A percentile compares a stretch with the other conserved stretches of the same genome.
Evolutionary conservation across 345 rosid species (phyloP).

Genomic region (Citrus trifoliata): DNA sequence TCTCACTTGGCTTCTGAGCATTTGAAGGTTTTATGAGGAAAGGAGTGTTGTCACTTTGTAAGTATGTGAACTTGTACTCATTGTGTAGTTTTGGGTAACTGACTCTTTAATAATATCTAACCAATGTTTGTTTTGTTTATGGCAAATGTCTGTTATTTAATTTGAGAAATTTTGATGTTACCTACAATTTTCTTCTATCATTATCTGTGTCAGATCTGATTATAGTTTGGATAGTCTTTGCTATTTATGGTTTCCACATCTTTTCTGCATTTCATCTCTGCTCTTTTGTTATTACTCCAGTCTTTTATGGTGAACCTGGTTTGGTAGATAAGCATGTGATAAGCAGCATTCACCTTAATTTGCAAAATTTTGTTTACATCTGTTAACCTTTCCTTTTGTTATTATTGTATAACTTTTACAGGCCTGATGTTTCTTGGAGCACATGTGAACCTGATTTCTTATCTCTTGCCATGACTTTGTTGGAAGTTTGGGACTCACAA

Average conservation of each 20-base stretch:
- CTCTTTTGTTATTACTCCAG: not conserved
- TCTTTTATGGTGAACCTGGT: not conserved
- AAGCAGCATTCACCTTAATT: not conserved
- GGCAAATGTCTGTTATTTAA: not conserved
- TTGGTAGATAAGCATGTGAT: not conserved
- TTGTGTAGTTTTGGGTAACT: not conserved
- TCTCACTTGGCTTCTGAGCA: conserved; percentile 17
- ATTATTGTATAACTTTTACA: conserved; percentile 56
- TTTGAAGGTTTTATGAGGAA: conserved; percentile 17
- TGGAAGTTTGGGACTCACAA: conserved; percentile 99
- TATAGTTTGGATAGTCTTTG: not conserved
- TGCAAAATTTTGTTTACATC: conserved; percentile 25
- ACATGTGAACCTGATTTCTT: conserved; percentile 87
- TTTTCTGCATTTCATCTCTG: not conserved
- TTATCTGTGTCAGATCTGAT: conserved; percentile 3
- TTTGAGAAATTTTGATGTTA: not conserved
- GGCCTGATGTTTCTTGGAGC: conserved; percentile 97
- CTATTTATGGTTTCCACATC: not conserved
- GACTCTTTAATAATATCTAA: not conserved
- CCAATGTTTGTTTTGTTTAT: not conserved
- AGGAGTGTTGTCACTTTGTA: conserved; percentile 13
- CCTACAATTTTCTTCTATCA: not conserved
- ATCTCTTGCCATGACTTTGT: conserved; percentile 89
- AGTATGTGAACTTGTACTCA: conserved; percentile 14
- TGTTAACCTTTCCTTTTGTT: conserved; percentile 50